These are phyloP conservation scores for Psilocybe mexicana DNA, from an alignment of 1,284 basidiomycete species.

Conservation along the genomic window DNA sequence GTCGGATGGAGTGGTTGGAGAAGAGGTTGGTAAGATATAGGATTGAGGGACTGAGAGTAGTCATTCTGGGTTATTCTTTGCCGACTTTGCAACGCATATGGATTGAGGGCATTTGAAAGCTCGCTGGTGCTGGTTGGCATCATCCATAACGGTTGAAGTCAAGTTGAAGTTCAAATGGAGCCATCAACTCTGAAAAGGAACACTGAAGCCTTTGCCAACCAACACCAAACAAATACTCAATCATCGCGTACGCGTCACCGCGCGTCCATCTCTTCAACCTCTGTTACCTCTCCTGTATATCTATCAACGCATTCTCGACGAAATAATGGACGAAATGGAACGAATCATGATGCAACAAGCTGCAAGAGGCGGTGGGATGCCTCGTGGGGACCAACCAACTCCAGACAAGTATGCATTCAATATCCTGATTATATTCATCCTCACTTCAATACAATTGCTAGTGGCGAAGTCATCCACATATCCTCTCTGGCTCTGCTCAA, in stretches of 20 bases:
- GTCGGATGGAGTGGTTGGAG: constrained; percentile 34
- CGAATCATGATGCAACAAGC: constrained; percentile 58
- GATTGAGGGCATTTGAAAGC: constrained; percentile 75
- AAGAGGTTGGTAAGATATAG: constrained; percentile 26
- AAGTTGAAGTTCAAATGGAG: too few species aligned
- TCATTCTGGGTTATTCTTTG: constrained; percentile 29
- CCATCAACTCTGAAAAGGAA: background rate
- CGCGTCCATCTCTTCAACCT: too few species aligned
- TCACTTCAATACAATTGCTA: constrained; percentile 31
- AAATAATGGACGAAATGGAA: constrained; percentile 56
- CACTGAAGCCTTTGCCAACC: constrained; percentile 35
- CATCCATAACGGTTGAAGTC: background rate
- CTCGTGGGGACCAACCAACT: constrained; percentile 49
- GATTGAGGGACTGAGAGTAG: constrained; percentile 19
- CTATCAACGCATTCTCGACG: constrained; percentile 13
- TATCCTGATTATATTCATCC: constrained; percentile 1
- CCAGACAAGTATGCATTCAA: constrained; percentile 68
- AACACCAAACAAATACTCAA: constrained; percentile 33
- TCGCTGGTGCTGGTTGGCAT: constrained; percentile 53
- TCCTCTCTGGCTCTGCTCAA: constrained; percentile 92
- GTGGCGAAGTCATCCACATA: constrained; percentile 96
- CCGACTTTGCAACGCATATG: constrained; percentile 51
- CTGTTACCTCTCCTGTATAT: background rate
- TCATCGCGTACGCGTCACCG: constrained; percentile 48
- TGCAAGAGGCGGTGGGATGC: constrained; percentile 38